Base-by-base conservation (phyloP, 108 stramenopile species). In the Pelagomonas calceolata region DNA sequence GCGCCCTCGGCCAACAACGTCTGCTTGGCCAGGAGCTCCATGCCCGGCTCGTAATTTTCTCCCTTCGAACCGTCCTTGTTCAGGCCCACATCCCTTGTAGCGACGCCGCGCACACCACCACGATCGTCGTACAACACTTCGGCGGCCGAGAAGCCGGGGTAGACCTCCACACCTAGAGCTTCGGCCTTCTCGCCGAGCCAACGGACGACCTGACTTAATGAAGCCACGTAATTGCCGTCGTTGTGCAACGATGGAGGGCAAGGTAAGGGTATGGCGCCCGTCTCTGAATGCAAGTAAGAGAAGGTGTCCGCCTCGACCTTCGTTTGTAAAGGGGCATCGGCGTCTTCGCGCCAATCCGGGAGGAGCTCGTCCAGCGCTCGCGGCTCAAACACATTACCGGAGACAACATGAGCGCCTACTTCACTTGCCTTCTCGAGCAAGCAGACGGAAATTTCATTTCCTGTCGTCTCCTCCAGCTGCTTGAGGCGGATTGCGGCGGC, bases 1-100 rank as follows among this genome's bases (percentile, higher is more conserved):
- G 94, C 92, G 32, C 98, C 98, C 85, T 99, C 98, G 1, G 98
- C 97, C 77, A 99, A 92, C 31, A 99, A 70, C 15, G 96, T 96
- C 85, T 98, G 98, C 70, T 91, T 83, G 16, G 92, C 98, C 32
- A 87, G 78, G 32, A 99, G 76, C 81, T 99, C 98, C 37, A 97
- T 87, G 60, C 98, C 98, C 29, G 90, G 85, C 80, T 93, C 92
- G 84, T 95, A 99, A 21, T 90, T 96, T n/a, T 87, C 81, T 80
- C 95, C 95, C 35, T 71, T 80, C 9, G 74, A 46, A 16, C 96
- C 96, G 77, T 94, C 92, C 80, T 96, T 99, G 73, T 71, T 86
- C 68, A 98, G 85, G 36, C 98, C 98, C 36, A 95, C 93, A 82
- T 99, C 98, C 12, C 94, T 89, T 18, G 98, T 98, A 26, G 95